Conservation (phyloP, 2,329 filamentous ascomycete species). For the Alternaria metachromatica region DNA sequence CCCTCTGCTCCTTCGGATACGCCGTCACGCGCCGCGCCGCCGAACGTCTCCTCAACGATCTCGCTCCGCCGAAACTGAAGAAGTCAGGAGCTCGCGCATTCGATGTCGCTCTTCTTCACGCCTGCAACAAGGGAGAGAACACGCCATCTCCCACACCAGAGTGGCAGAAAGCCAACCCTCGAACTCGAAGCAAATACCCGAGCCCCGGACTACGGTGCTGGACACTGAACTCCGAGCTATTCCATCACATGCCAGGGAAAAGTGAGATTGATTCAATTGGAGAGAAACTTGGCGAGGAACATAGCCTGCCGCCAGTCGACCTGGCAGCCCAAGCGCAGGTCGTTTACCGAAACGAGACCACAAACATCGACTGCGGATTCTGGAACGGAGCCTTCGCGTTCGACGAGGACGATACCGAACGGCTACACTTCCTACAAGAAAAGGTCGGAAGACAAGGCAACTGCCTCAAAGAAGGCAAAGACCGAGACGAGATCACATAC, state of each 20-base stretch:
- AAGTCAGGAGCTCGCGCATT: slow-evolving; percentile 46
- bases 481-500: slow-evolving; percentile 9
- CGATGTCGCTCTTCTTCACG: slow-evolving; percentile 53
- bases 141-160: slow-evolving; percentile 37
- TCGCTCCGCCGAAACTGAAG: slow-evolving; percentile 43
- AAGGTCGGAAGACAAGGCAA: slow-evolving; percentile 47
- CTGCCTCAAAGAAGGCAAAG: slow-evolving; percentile 45
- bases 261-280: slow-evolving; percentile 49
- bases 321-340: slow-evolving; percentile 42
- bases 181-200: slow-evolving; percentile 37
- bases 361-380: slow-evolving; percentile 50
- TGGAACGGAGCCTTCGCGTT: slow-evolving; percentile 49
- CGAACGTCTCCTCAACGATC: slow-evolving; percentile 47
- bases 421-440: slow-evolving; percentile 45
- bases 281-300: slow-evolving; percentile 35
- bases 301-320: slow-evolving; percentile 46
- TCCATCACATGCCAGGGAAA: slow-evolving; percentile 52
- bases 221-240: slow-evolving; percentile 54
- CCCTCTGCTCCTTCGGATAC: slow-evolving; percentile 55
- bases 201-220: slow-evolving; percentile 50
- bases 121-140: slow-evolving; percentile 45
- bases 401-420: slow-evolving; percentile 37
- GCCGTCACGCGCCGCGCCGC: slow-evolving; percentile 51
- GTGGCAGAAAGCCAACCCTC: slow-evolving; percentile 28
- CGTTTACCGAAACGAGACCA: slow-evolving; percentile 42